Base-by-base conservation (phyloP, 371 early-diverging fungal species). In the Mycotypha africana region DNA sequence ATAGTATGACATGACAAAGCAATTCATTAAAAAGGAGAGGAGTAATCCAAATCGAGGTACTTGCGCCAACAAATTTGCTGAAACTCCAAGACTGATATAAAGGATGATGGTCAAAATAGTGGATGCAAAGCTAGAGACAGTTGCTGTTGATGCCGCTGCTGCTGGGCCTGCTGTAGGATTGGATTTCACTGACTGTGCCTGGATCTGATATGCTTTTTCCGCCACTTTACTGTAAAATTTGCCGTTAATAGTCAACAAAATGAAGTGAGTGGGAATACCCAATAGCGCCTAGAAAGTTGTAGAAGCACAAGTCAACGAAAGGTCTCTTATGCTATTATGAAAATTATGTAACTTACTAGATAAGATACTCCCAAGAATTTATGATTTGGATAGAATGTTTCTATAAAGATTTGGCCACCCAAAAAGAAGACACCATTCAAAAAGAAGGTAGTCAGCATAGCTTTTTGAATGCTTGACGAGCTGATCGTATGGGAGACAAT, bases 1-100 rank as follows among this genome's bases (percentile, higher is more conserved):
- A 36, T 76, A 76, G 42, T 66, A 76, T 0, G 74, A 63, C 24
- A 56, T 49, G 17, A 73, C 62, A 20, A 65, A 45, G 45, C 77
- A 76, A 11, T 63, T 66, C 46, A 60, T 60, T 17, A 61, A 42
- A 36, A 73, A 71, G 3, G 77, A 68, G 2, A 67, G 22, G 1
- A 56, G 4, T 16, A 51, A 45, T 7, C 74, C 77, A 26, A 76
- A 39, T 19, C 50, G 34, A 12, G 77, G 77, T n/a, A 71, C 36
- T 3, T 49, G 51, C 9, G 49, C 45, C 7, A 76, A 38, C 21
- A 68, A 19, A 16, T 48, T 34, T 3, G 58, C 60, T 38, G 65
- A 62, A 15, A 64, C 43, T 25, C 65, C 62, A 49, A 67, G 69
- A 30, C 58, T 63, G 30, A 63, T 60, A 38, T 74, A 73, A 14